Percentiles rank a stretch among this genome's conserved stretches.
Evolutionary conservation across 192 early-diverging fungal species (phyloP).

Genomic region (Backusella tarrabulga): DNA sequence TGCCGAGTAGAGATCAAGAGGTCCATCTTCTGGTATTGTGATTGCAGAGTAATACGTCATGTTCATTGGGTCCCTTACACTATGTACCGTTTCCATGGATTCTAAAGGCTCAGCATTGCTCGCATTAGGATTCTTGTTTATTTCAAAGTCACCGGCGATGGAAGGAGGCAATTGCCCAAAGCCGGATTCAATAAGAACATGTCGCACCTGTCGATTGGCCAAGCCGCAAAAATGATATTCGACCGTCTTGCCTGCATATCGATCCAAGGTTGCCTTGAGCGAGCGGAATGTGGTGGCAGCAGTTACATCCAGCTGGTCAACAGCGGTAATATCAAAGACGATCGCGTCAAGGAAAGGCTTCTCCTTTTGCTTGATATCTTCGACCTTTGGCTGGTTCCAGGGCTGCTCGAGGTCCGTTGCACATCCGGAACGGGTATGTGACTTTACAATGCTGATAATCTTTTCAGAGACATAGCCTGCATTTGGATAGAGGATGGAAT

Average conservation of each 20-base stretch:
- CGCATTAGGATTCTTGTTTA: neutral
- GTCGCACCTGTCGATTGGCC: constrained; percentile 12
- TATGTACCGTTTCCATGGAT: neutral
- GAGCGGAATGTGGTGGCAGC: constrained; percentile 80
- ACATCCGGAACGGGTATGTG: constrained; percentile 22
- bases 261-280: constrained; percentile 14
- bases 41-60: neutral
- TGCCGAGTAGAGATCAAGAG: constrained; percentile 25
- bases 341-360: constrained; percentile 62
- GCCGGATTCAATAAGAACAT: constrained; percentile 15
- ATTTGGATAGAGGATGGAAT: constrained; percentile 75
- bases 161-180: constrained; percentile 19
- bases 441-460: constrained; percentile 40
- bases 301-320: constrained; percentile 76
- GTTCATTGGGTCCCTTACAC: neutral
- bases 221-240: constrained; percentile 32
- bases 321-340: constrained; percentile 80
- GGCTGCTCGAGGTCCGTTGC: neutral
- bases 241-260: constrained; percentile 24
- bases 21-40: neutral
- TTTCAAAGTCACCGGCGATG: neutral
- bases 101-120: neutral
- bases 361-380: constrained; percentile 9
- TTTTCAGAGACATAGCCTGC: constrained; percentile 53
- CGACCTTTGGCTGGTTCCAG: constrained; percentile 15